Percentiles rank a stretch among this genome's conserved stretches.
phyloP scores from a whole-genome alignment of 2,329 filamentous ascomycete species.

The Triangularia verruculosa region DNA sequence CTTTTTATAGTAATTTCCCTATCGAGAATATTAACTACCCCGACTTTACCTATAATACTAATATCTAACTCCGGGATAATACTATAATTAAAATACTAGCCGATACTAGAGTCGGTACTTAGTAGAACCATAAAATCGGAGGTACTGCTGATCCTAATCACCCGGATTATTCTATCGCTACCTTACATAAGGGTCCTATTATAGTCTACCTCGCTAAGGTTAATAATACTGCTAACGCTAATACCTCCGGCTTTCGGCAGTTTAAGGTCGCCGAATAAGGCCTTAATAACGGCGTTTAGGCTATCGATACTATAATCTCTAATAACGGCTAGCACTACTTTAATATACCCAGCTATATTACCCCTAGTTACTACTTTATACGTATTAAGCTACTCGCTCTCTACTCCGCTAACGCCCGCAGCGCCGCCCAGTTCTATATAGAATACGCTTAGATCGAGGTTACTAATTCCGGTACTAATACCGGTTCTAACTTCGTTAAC shows the following conservation, averaged over 20 bases:
- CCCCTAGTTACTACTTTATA: constrained; percentile 42
- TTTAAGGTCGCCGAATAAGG: constrained; percentile 51
- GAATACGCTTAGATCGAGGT: constrained; percentile 24
- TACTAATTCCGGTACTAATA: constrained; percentile 31
- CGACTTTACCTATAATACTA: constrained; percentile 29
- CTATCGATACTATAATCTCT: constrained; percentile 47
- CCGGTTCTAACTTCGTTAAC: constrained; percentile 29
- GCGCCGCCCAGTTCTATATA: constrained; percentile 39
- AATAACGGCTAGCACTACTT: constrained; percentile 44
- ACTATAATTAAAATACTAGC: constrained; percentile 30
- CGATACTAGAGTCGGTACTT: constrained; percentile 41
- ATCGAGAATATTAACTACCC: constrained; percentile 27
- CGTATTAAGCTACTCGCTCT: constrained; percentile 41
- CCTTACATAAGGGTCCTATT: constrained; percentile 46
- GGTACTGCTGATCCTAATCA: constrained; percentile 38
- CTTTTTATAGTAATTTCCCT: constrained; percentile 48
- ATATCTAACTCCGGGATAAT: constrained; percentile 26
- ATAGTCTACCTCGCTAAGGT: constrained; percentile 49
- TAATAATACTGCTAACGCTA: constrained; percentile 42
- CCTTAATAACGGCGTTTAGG: constrained; percentile 40
- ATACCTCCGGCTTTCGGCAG: constrained; percentile 40
- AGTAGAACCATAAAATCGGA: constrained; percentile 45
- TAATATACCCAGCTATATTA: constrained; percentile 38
- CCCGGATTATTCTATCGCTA: constrained; percentile 41
- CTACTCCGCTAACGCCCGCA: constrained; percentile 35